These are phyloP conservation scores for Metarhizium robertsii DNA, from an alignment of 2,329 filamentous ascomycete species.

Conservation along the genomic window DNA sequence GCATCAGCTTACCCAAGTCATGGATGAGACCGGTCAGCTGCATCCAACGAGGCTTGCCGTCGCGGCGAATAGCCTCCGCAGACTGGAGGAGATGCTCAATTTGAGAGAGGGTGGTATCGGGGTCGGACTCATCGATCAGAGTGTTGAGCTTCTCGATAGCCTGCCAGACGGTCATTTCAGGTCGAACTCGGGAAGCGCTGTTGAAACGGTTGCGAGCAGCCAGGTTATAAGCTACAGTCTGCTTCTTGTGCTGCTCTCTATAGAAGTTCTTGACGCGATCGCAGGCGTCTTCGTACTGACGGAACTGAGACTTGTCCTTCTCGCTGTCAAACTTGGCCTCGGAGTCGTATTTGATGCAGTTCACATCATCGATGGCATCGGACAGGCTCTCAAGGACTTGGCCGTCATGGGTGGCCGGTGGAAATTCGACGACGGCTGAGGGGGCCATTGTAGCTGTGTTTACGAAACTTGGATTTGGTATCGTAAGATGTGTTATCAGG, in stretches of 20 bases:
- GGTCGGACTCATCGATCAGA: slow-evolving; percentile 83
- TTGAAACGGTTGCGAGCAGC: slow-evolving; percentile 55
- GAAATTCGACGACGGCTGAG: slow-evolving; percentile 12
- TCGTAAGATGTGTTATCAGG: background rate
- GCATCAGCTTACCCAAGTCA: slow-evolving; percentile 71
- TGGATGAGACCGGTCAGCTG: slow-evolving; percentile 70
- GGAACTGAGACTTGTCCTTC: slow-evolving; percentile 73
- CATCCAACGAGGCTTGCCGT: slow-evolving; percentile 78
- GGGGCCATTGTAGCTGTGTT: slow-evolving; percentile 16
- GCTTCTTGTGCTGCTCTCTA: slow-evolving; percentile 59
- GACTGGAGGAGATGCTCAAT: slow-evolving; percentile 85
- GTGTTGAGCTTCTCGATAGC: slow-evolving; percentile 90
- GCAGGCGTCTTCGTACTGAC: slow-evolving; percentile 75
- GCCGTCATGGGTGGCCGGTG: slow-evolving; percentile 10
- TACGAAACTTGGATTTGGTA: background rate
- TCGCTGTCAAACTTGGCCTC: slow-evolving; percentile 59
- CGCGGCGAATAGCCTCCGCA: slow-evolving; percentile 79
- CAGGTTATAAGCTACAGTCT: slow-evolving; percentile 78
- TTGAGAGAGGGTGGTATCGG: slow-evolving; percentile 77
- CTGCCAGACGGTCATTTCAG: slow-evolving; percentile 80
- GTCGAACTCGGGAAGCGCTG: slow-evolving; percentile 48
- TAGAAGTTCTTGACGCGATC: slow-evolving; percentile 85
- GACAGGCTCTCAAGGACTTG: slow-evolving; percentile 38
- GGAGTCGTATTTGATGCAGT: slow-evolving; percentile 39
- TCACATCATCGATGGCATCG: slow-evolving; percentile 41